Evolutionary conservation across 345 rosid genomes (phyloP).

Genomic region (Stellera chamaejasme): DNA sequence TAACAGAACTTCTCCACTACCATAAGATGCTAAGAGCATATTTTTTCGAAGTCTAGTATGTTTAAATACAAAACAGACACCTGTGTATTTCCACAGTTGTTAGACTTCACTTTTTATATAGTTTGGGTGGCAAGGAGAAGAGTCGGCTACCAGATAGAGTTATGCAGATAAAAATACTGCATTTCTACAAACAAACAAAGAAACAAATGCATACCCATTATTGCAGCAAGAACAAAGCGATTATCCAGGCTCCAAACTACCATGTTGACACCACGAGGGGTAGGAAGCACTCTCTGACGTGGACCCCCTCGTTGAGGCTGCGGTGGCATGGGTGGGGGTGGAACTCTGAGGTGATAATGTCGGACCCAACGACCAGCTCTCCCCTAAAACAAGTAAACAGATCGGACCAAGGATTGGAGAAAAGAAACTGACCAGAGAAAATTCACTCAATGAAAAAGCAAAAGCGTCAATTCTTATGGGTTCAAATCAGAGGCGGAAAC

Average conservation of each 20-base stretch:
- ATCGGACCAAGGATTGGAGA: conserved; percentile 1
- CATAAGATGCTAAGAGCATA: too few species aligned
- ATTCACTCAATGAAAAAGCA: too few species aligned
- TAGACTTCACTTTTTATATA: too few species aligned
- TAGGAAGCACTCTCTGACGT: conserved; percentile 93
- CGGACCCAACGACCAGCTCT: conserved; percentile 85
- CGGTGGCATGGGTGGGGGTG: conserved; percentile 97
- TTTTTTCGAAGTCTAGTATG: too few species aligned
- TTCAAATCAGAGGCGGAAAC: background rate
- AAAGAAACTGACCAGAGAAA: too few species aligned
- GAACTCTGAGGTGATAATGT: conserved; percentile 94
- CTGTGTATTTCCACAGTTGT: too few species aligned
- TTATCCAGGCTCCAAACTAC: conserved; percentile 96
- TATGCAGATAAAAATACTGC: background rate
- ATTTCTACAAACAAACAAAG: background rate
- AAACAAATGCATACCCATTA: conserved; percentile 59
- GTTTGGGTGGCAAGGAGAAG: background rate
- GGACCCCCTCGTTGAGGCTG: conserved; percentile 98
- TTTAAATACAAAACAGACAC: too few species aligned
- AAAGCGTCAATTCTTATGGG: background rate
- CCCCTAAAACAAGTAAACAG: conserved; percentile 36
- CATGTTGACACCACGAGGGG: conserved; percentile 99
- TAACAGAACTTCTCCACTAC: too few species aligned
- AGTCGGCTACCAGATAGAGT: too few species aligned
- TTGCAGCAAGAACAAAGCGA: conserved; percentile 99